Evolutionary conservation across 148 eudicot species (phyloP).

Genomic region (Diospyros lotus): DNA sequence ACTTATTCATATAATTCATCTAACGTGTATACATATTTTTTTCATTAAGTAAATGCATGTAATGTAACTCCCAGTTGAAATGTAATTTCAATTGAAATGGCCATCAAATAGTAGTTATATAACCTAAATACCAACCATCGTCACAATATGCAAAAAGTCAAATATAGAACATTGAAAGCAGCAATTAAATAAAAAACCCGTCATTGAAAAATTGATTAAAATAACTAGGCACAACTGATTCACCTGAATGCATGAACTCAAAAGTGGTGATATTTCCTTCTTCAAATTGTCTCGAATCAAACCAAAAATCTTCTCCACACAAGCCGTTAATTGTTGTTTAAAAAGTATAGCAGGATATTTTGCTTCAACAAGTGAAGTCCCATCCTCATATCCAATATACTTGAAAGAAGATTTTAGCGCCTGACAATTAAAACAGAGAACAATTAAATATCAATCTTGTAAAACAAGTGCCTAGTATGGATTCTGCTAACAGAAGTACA

Average conservation of each 20-base stretch:
- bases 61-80: no score
- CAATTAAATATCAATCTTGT: not conserved
- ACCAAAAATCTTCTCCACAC: conserved; percentile 96
- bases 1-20: not conserved
- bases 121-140: not conserved
- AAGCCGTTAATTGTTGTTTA: conserved; percentile 95
- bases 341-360: conserved; percentile 90
- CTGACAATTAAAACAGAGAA: conserved; percentile 23
- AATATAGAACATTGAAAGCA: not conserved
- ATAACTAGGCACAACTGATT: not conserved
- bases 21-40: not conserved
- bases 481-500: not conserved
- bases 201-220: not conserved
- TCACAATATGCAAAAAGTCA: not conserved
- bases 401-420: conserved; percentile 62
- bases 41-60: no score
- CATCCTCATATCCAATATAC: conserved; percentile 79
- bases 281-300: conserved; percentile 95
- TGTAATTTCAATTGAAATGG: not conserved
- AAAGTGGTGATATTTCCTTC: conserved; percentile 89
- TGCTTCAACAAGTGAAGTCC: conserved; percentile 73
- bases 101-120: not conserved
- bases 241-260: conserved; percentile 90
- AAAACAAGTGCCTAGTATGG: not conserved
- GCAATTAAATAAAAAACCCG: not conserved